Percentiles rank a stretch among this genome's conserved stretches.
Conservation (phyloP, 257 asterid species). For the Salvia rosmarinus region DNA sequence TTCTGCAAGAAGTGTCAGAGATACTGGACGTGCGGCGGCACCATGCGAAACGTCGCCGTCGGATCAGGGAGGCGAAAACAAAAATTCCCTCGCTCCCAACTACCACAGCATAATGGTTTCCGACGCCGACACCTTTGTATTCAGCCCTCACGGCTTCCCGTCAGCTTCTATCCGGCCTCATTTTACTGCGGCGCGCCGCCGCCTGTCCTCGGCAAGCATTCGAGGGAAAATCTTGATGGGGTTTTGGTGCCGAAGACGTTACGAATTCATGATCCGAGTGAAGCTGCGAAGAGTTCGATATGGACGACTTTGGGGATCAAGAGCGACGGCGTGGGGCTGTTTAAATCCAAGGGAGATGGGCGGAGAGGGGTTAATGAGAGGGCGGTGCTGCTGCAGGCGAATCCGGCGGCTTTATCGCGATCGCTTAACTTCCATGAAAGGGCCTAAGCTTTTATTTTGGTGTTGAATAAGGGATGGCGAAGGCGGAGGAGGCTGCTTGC, state of each 20-base stretch:
- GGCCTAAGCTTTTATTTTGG: constrained; percentile 13
- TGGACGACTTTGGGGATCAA: constrained; percentile 54
- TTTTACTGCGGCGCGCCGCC: constrained; percentile 29
- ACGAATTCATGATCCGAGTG: constrained; percentile 67
- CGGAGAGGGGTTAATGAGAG: constrained; percentile 29
- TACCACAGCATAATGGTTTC: constrained; percentile 43
- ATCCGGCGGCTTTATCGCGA: constrained; percentile 86
- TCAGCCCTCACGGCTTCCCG: constrained; percentile 46
- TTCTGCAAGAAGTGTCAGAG: constrained; percentile 87
- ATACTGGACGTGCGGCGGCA: constrained; percentile 93
- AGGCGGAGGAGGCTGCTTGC: too few species aligned
- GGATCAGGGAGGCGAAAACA: constrained; percentile 91
- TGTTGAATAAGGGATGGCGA: background rate
- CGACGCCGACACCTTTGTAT: constrained; percentile 41
- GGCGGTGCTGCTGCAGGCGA: constrained; percentile 58
- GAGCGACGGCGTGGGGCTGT: constrained; percentile 23
- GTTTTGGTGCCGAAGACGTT: constrained; percentile 55
- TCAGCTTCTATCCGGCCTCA: constrained; percentile 36
- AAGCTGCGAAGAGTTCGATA: constrained; percentile 71
- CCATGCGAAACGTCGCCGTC: constrained; percentile 80
- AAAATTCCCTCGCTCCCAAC: constrained; percentile 36
- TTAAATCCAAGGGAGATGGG: constrained; percentile 37
- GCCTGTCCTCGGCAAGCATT: constrained; percentile 55
- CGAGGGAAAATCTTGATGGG: constrained; percentile 40
- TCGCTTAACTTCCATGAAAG: constrained; percentile 68